Percentiles rank a stretch among this genome's conserved stretches.
These are phyloP conservation scores for Cladochytrium tenue DNA, from an alignment of 371 early-diverging fungal genomes.

Conservation along the genomic window DNA sequence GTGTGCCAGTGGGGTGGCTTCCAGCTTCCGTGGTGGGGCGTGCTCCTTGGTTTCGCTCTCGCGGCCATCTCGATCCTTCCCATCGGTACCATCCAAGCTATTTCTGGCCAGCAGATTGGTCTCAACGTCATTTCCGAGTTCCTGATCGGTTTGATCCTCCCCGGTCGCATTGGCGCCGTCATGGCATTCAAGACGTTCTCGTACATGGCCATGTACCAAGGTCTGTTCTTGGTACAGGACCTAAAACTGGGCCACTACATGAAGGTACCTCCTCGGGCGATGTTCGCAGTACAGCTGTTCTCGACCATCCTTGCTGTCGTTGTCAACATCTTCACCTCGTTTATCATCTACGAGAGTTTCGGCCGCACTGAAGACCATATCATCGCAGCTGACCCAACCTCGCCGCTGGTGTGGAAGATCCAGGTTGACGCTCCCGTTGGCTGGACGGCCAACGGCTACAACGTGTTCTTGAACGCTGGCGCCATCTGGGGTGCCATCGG, in stretches of 20 bases:
- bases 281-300: slow-evolving; percentile 27
- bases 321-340: slow-evolving; percentile 13
- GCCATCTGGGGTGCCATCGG: slow-evolving; percentile 24
- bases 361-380: too few species aligned
- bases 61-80: slow-evolving; percentile 30
- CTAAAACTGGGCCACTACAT: slow-evolving; percentile 49
- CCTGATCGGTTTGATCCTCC: slow-evolving; percentile 34
- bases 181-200: slow-evolving; percentile 43
- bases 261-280: slow-evolving; percentile 39
- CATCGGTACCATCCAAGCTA: slow-evolving; percentile 36
- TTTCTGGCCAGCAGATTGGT: slow-evolving; percentile 36
- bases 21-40: slow-evolving; percentile 34
- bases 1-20: slow-evolving; percentile 45
- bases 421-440: too few species aligned
- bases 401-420: too few species aligned
- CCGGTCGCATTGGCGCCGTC: slow-evolving; percentile 35
- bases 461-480: slow-evolving; percentile 59
- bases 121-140: slow-evolving; percentile 48
- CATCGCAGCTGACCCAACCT: too few species aligned
- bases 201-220: slow-evolving; percentile 35
- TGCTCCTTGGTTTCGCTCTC: slow-evolving; percentile 27
- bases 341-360: slow-evolving; percentile 6
- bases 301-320: slow-evolving; percentile 11
- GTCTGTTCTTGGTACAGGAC: slow-evolving; percentile 33
- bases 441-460: slow-evolving; percentile 3